Base-by-base conservation (phyloP, 2,329 filamentous ascomycete genomes). In the Epichloe gansuensis region DNA sequence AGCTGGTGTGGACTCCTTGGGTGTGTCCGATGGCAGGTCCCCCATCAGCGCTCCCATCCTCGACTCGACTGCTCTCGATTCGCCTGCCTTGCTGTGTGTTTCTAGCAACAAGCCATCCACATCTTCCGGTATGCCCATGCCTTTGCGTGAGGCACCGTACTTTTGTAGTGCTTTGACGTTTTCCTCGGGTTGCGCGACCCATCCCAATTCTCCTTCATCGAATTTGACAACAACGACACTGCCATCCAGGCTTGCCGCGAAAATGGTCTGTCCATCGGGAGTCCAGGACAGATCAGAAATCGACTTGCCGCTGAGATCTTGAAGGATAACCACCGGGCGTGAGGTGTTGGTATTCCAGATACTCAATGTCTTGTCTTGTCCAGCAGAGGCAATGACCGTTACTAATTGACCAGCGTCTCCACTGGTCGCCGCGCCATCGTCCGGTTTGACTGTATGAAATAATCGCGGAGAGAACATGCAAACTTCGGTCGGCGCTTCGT, bases 1-100 rank as follows among this genome's bases (percentile, higher is more conserved):
- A n/a, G 64, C 71, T 50, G 71, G 66, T 4, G 70, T 66, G 8
- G 69, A 65, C 49, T 74, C 71, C 41, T 80, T 80, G 21, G 50
- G 43, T 3, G 80, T 79, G 4, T 76, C 74, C 3, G 77, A 67
- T 2, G 76, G 76, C 17, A 78, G 77, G 63, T 95, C 90, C 5
- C 91, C 91, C 93, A 98, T 98, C 39, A 98, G 71, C n/a, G 91
- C 91, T 12, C 93, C 93, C 93, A 98, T 98, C 58, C 91, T 81
- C 2, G 89, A 93, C 68, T 98, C 88, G 0, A 91, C 90, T 5
- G 86, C 90, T 57, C 85, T 87, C 35, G 91, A 78, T 65, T 98
- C 93, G 23, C 86, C 91, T 43, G 85, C 89, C 64, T 94, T 96
- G 69, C 89, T 95, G 64, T 84, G 85, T 60, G 94, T 89, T 68